Evolutionary conservation across 1,284 basidiomycete genomes (phyloP), one percentile per base, ranked within the genome.

Genomic region (Naganishia cerealis): DNA sequence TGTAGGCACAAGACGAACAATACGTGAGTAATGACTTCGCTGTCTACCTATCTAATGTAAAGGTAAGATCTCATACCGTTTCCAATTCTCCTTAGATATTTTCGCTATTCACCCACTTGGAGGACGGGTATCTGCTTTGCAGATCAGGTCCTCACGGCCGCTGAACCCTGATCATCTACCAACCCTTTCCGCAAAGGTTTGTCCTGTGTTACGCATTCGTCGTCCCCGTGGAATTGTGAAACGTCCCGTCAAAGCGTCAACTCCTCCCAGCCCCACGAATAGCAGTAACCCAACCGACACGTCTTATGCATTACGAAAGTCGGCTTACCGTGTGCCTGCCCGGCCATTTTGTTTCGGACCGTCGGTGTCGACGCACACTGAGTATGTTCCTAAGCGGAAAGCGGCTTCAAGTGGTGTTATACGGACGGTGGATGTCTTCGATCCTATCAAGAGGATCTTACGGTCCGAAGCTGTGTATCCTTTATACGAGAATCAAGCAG

Each of bases 1-100:
- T 29, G 33, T 70, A 29, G 61, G 53, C 46, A 67, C 57, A 15
- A 26, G 65, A 38, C 67, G 55, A 40, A 70, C 69, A 16, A 65
- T 67, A n/a, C 69, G 69, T 70, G 55, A 67, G 69, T 70, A 2
- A 24, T n/a, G 18, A 59, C 36, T 12, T 40, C 9, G 12, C 10
- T 9, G 4, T 24, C 38, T 10, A 21, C 16, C 50, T 33, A 52
- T 13, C 48, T 33, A 13, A 10, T 21, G 1, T 13, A n/a, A 24
- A 33, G 29, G 46, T 24, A 24, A 24, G 4, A 56, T 1, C 52
- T 33, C 1, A 52, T 13, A 7, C 26, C 2, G 7, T 46, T 38
- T 18, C 43, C 8, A 39, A 33, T 26, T 57, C 24, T 48, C 40
- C 6, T 16, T 57, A 68, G 67, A 68, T 55, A 18, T 65, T 54